Percentiles rank a stretch among this genome's conserved stretches.
phyloP scores from a whole-genome alignment of 2,329 filamentous ascomycete genomes.

The Trichophyton mentagrophytes region DNA sequence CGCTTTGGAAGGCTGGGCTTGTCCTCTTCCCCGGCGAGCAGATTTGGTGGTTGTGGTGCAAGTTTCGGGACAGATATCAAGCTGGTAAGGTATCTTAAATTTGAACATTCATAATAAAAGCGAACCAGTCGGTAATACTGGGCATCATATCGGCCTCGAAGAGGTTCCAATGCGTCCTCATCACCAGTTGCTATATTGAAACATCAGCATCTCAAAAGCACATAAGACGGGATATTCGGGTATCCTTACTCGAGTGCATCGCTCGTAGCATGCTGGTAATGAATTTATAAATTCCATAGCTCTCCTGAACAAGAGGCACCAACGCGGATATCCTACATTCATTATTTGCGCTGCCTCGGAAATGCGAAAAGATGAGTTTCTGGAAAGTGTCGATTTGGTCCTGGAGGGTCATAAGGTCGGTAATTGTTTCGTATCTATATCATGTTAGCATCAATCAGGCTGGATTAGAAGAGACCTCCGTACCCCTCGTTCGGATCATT shows the following conservation, averaged over 20 bases:
- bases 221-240: neutral
- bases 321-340: slow-evolving; percentile 92
- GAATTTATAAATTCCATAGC: slow-evolving; percentile 98
- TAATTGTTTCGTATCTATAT: slow-evolving; percentile 70
- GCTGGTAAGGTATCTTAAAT: slow-evolving; percentile 88
- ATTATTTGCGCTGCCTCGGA: slow-evolving; percentile 81
- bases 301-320: slow-evolving; percentile 89
- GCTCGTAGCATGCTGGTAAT: slow-evolving; percentile 98
- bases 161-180: slow-evolving; percentile 77
- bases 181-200: slow-evolving; percentile 62
- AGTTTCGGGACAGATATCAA: slow-evolving; percentile 93
- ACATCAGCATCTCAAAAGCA: neutral
- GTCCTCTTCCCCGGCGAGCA: slow-evolving; percentile 72
- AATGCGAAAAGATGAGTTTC: slow-evolving; percentile 95
- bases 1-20: slow-evolving; percentile 71
- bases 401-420: slow-evolving; percentile 88
- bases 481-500: slow-evolving; percentile 97
- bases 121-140: slow-evolving; percentile 94
- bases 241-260: slow-evolving; percentile 75
- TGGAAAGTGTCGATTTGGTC: slow-evolving; percentile 98
- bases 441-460: slow-evolving; percentile 9
- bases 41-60: slow-evolving; percentile 81
- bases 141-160: slow-evolving; percentile 80
- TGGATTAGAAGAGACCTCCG: slow-evolving; percentile 7
- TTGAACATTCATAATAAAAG: slow-evolving; percentile 99